Conservation (phyloP, 192 early-diverging fungal genomes). For the Backusella mclennaniae region DNA sequence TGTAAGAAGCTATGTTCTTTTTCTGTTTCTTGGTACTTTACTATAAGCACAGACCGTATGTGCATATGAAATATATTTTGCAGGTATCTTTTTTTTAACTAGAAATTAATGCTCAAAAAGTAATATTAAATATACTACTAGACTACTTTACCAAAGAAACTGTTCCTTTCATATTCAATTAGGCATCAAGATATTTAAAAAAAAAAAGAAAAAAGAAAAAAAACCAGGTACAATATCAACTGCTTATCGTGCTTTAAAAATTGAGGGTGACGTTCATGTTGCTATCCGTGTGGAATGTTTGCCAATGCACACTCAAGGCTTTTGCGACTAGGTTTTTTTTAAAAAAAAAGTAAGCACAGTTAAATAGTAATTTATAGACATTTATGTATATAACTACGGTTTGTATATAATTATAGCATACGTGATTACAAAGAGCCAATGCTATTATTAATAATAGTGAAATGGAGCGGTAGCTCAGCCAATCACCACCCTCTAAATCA, state of each 20-base stretch:
- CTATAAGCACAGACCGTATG: constrained; percentile 23
- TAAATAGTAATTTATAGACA: too few species aligned
- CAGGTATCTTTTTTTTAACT: constrained; percentile 4
- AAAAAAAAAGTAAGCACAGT: too few species aligned
- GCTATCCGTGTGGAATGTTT: too few species aligned
- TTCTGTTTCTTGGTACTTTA: background rate
- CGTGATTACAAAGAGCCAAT: too few species aligned
- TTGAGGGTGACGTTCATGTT: background rate
- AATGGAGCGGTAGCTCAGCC: too few species aligned
- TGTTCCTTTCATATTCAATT: background rate
- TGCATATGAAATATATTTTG: constrained; percentile 11
- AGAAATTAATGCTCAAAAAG: background rate
- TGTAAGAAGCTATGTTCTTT: too few species aligned
- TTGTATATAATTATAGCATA: too few species aligned
- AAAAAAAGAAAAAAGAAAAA: background rate
- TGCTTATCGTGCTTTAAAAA: background rate
- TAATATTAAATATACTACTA: background rate
- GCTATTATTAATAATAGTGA: too few species aligned
- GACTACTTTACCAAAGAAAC: background rate
- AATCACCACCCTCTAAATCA: too few species aligned
- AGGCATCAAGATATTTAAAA: background rate
- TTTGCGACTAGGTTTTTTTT: too few species aligned
- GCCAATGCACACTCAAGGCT: too few species aligned
- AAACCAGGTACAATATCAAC: background rate
- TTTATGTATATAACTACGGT: too few species aligned